Base-by-base conservation (phyloP, 805 yeast species). In the Pichia cabralensis region DNA sequence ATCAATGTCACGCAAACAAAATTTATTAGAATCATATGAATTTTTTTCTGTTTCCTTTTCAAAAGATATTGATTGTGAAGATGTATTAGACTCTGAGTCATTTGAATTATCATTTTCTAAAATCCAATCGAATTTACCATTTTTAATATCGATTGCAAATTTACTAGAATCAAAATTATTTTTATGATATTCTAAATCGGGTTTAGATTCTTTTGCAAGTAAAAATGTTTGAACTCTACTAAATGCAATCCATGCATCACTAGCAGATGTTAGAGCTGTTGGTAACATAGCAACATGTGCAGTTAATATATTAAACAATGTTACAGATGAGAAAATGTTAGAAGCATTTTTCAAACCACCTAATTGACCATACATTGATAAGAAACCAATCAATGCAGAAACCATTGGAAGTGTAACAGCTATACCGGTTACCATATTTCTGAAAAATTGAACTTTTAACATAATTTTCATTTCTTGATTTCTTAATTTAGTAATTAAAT, bases 81-180 rank as follows among this genome's bases (percentile, higher is more conserved):
- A 6, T 20, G 6, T 9, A 20, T 20, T 20, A 7, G 84, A 64
- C 30, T 67, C 62, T 5, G 58, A 67, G 50, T 84, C 94, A 13
- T 64, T 44, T 34, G 11, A 13, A 12, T 26, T 18, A 2, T n/a
- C 26, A 5, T 10, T 8, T 6, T 41, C 40, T 2, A 28, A 19
- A 31, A 73, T 80, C 95, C 95, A 84, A 37, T 67, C 66, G 48
- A 83, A 84, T 1, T 65, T 52, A 8, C 76, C 94, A 38, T 71
- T 41, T 1, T 49, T 45, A 9, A 80, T 60, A 15, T 53, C 53
- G 29, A 84, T 55, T 1, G 84, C 78, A 5, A 33, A 27, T 13
- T 22, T 18, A 6, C 15, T 10, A 15, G 45, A 48, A 12, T 54
- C 36, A 26, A 23, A 24, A 11, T 22, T 18, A 12, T 25, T 15